These are phyloP conservation scores for Sodiomyces alkalinus DNA, from an alignment of 2,329 filamentous ascomycete genomes.

Conservation along the genomic window DNA sequence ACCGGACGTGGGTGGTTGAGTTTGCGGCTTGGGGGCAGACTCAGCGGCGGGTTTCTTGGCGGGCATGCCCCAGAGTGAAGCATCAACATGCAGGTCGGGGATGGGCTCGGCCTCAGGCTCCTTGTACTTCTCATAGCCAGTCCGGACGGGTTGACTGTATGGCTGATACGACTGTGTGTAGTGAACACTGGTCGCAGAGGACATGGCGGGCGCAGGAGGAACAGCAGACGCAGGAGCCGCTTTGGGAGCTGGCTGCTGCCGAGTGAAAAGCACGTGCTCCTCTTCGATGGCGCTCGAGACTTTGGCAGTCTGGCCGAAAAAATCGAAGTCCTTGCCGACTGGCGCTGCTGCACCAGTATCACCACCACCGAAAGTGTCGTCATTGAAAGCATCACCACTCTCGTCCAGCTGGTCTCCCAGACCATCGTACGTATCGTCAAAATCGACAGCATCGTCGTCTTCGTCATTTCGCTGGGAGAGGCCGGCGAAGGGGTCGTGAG, in stretches of 20 bases:
- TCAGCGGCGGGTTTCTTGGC: conserved; percentile 33
- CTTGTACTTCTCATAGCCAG: conserved; percentile 85
- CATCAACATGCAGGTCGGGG: conserved; percentile 82
- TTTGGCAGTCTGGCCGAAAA: conserved; percentile 83
- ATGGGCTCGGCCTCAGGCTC: conserved; percentile 56
- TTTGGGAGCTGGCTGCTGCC: conserved; percentile 29
- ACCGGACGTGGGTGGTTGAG: conserved; percentile 19
- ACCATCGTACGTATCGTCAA: conserved; percentile 95
- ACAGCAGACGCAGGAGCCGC: conserved; percentile 14
- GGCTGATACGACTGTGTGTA: conserved; percentile 17
- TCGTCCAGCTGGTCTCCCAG: conserved; percentile 84
- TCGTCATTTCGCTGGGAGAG: conserved; percentile 53
- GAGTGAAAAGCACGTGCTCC: conserved; percentile 72
- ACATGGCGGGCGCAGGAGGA: conserved; percentile 14
- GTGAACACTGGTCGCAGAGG: background rate
- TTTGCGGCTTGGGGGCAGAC: conserved; percentile 9
- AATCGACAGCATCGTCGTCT: conserved; percentile 48
- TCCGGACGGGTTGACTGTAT: conserved; percentile 43
- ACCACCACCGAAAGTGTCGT: conserved; percentile 68
- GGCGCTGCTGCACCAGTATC: conserved; percentile 27
- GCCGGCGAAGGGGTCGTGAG: conserved; percentile 75
- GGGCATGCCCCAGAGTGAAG: conserved; percentile 77
- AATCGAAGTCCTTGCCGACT: conserved; percentile 91
- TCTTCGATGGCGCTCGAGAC: conserved; percentile 77
- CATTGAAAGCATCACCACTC: conserved; percentile 85